These are phyloP conservation scores for Pichia sp. DNA, from an alignment of 1,139 yeast species.

Conservation along the genomic window DNA sequence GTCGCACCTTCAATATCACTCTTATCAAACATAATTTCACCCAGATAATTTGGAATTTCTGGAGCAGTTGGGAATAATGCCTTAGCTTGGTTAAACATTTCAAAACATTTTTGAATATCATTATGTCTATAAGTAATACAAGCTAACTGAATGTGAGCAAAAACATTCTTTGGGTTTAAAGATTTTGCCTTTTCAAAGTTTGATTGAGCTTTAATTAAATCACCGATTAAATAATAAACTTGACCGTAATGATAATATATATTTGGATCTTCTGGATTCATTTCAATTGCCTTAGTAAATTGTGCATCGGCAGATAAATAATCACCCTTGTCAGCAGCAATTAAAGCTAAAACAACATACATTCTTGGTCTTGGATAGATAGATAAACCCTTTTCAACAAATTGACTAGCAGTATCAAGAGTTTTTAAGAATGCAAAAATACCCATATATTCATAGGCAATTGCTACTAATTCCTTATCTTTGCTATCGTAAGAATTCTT, in stretches of 20 bases:
- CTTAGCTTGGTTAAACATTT: constrained; percentile 65
- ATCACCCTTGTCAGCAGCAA: constrained; percentile 72
- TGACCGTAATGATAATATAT: constrained; percentile 94
- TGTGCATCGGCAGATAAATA: constrained; percentile 58
- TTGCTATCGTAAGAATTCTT: constrained; percentile 29
- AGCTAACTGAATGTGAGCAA: constrained; percentile 87
- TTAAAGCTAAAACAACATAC: constrained; percentile 75
- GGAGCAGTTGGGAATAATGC: constrained; percentile 79
- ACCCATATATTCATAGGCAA: constrained; percentile 81
- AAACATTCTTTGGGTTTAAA: constrained; percentile 69
- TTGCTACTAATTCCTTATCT: constrained; percentile 45
- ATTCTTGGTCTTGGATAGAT: constrained; percentile 77
- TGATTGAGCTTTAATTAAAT: constrained; percentile 63
- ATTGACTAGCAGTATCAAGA: constrained; percentile 51
- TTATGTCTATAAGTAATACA: constrained; percentile 87
- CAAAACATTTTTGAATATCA: constrained; percentile 36
- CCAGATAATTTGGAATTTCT: constrained; percentile 91
- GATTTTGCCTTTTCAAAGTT: constrained; percentile 75
- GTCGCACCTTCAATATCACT: constrained; percentile 68
- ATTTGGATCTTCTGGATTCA: constrained; percentile 72
- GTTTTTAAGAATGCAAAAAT: constrained; percentile 79
- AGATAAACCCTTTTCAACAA: constrained; percentile 58
- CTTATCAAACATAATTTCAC: constrained; percentile 85
- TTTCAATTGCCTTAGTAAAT: constrained; percentile 64
- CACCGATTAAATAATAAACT: constrained; percentile 74